A percentile compares a stretch with the other conserved stretches of the same genome.
Evolutionary conservation across 345 rosid species (phyloP).

Genomic region (Rhizophora mangle): DNA sequence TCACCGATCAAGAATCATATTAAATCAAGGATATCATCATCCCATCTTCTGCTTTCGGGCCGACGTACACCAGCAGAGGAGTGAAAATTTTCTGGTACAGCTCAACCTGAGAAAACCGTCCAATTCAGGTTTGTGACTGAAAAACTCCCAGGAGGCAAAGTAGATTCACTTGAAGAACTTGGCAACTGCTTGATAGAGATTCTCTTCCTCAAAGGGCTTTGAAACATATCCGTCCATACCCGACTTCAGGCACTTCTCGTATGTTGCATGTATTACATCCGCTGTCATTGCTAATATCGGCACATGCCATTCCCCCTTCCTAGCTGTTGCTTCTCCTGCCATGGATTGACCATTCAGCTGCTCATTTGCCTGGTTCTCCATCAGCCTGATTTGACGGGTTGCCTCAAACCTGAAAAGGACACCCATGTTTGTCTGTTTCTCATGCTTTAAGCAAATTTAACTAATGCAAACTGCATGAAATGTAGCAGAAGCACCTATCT

Average conservation of each 20-base stretch:
- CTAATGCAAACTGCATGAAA: too few species aligned
- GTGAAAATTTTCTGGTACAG: conserved; percentile 36
- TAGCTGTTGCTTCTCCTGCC: conserved; percentile 17
- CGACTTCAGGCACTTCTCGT: conserved; percentile 71
- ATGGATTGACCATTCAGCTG: conserved; percentile 30
- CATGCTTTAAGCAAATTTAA: too few species aligned
- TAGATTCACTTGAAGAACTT: conserved; percentile 67
- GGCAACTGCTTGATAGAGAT: conserved; percentile 79
- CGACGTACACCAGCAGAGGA: conserved; percentile 30
- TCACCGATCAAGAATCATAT: conserved; percentile 6
- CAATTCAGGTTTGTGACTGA: neutral
- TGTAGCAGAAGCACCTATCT: too few species aligned
- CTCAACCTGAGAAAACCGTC: conserved; percentile 7
- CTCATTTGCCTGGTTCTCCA: conserved; percentile 69
- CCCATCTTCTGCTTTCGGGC: conserved; percentile 5
- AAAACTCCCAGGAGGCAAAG: conserved; percentile 20
- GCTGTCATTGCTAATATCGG: conserved; percentile 98
- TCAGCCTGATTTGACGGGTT: conserved; percentile 66
- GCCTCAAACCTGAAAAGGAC: conserved; percentile 71
- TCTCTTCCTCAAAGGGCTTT: conserved; percentile 93
- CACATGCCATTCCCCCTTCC: conserved; percentile 49
- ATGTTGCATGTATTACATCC: conserved; percentile 89
- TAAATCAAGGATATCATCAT: conserved; percentile 7
- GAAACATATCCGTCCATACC: conserved; percentile 99
- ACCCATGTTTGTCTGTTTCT: neutral